These are phyloP conservation scores for Nakazawaea molendinolei DNA, from an alignment of 805 yeast species.

Conservation along the genomic window DNA sequence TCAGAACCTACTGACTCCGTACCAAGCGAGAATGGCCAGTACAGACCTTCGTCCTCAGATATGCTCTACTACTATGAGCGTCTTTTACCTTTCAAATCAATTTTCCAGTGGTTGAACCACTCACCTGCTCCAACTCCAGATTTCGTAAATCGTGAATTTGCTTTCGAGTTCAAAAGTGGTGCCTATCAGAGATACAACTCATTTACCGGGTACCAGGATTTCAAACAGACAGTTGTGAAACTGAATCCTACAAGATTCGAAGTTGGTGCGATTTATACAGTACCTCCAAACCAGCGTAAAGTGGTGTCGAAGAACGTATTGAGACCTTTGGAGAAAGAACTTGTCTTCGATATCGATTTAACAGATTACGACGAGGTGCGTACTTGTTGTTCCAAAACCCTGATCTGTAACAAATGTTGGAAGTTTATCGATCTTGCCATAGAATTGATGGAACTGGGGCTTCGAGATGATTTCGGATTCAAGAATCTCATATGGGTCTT, in stretches of 20 bases:
- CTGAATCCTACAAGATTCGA: constrained; percentile 89
- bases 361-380: constrained; percentile 93
- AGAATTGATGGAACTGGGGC: constrained; percentile 60
- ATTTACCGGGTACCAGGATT: constrained; percentile 57
- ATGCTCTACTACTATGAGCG: constrained; percentile 67
- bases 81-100: constrained; percentile 66
- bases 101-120: constrained; percentile 89
- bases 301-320: constrained; percentile 67
- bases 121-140: constrained; percentile 68
- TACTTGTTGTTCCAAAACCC: constrained; percentile 86
- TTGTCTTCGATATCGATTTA: constrained; percentile 95
- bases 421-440: constrained; percentile 82
- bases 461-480: constrained; percentile 87
- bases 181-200: constrained; percentile 89
- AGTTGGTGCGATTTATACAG: constrained; percentile 85
- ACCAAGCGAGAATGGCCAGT: constrained; percentile 3
- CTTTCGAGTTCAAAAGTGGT: constrained; percentile 82
- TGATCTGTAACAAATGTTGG: constrained; percentile 90
- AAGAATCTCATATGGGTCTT: constrained; percentile 87
- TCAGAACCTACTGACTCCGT: background rate
- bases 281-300: constrained; percentile 83
- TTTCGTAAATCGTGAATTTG: constrained; percentile 87
- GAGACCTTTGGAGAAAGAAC: constrained; percentile 78
- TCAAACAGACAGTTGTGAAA: constrained; percentile 66
- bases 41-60: constrained; percentile 45